Base-by-base conservation (phyloP, 1,139 yeast genomes). In the Pneumocystis murina region DNA sequence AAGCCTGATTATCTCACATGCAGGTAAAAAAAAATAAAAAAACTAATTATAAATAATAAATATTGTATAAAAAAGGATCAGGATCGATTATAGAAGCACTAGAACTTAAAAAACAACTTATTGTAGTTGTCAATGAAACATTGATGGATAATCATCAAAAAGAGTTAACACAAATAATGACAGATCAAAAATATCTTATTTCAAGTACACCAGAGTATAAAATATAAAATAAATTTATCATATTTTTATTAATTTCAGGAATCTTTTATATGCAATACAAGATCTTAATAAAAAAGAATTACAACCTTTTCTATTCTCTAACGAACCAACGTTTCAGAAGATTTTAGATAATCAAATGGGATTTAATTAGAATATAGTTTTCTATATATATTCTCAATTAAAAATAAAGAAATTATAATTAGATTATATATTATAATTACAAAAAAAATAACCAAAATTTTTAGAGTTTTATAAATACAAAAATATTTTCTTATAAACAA, bases 71-170 rank as follows among this genome's bases (percentile, higher is more conserved):
- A 12, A 14, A n/a, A 63, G 64, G 94, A 1, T 88, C 97, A 0
- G 98, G 98, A 1, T 86, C 96, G 0, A 87, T 92, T 10, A 74
- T 92, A 30, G 97, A 92, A 70, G 80, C 87, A 0, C 74, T 88
- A 55, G 77, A 91, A 30, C 61, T 63, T 20, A 59, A 62, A 48
- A 67, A 67, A 41, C 62, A 48, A n/a, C 75, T 91, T 63, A 76
- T 91, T 3, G 92, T 86, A 5, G 85, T 89, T 41, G 82, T 84
- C 14, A 92, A 92, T 73, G 79, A 81, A n/a, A 68, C 72, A 5
- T 77, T 92, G 33, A 86, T 89, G 91, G 89, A 88, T 71, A 87
- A 89, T 72, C 98, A 92, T 73, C 97, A 92, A 73, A 70, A 75
- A 41, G 95, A 91, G 68, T 84, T 89, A 10, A 95, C 96, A 0